Percentiles rank a stretch among this genome's conserved stretches.
Conservation (phyloP, 2,329 filamentous ascomycete species). For the Arthrobotrys iridis region DNA sequence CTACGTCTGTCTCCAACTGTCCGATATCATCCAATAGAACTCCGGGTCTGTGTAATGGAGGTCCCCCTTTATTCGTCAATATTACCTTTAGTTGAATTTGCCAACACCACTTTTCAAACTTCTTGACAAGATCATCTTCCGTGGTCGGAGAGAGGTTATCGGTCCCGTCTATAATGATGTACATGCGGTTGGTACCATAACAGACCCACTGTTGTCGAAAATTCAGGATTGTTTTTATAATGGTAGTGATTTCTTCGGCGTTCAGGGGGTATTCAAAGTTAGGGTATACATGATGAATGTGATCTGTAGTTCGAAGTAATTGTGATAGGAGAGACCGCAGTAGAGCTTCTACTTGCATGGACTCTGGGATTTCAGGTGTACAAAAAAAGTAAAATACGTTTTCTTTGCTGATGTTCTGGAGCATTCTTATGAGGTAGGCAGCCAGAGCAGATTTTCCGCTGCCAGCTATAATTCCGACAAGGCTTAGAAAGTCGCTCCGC, state of each 20-base stretch:
- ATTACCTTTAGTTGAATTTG: slow-evolving; percentile 3
- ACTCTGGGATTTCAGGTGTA: slow-evolving; percentile 12
- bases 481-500: no score
- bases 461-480: no score
- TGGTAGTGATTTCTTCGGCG: background rate
- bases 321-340: background rate
- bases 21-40: background rate
- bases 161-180: slow-evolving; percentile 1
- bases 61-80: background rate
- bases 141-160: background rate
- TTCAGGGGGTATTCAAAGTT: slow-evolving; percentile 4
- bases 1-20: slow-evolving; percentile 4
- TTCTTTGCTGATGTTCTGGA: background rate
- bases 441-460: slow-evolving; percentile 3
- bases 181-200: background rate
- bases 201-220: background rate
- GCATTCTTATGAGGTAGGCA: slow-evolving; percentile 2
- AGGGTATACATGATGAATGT: background rate
- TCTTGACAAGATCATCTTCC: background rate
- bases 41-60: background rate
- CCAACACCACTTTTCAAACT: background rate
- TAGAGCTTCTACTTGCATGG: slow-evolving; percentile 14
- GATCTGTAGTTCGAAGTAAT: background rate
- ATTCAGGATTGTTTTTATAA: background rate
- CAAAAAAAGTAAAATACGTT: slow-evolving; percentile 20